Base-by-base conservation (phyloP, 2,329 filamentous ascomycete species). In the Trichoderma aggressivum region DNA sequence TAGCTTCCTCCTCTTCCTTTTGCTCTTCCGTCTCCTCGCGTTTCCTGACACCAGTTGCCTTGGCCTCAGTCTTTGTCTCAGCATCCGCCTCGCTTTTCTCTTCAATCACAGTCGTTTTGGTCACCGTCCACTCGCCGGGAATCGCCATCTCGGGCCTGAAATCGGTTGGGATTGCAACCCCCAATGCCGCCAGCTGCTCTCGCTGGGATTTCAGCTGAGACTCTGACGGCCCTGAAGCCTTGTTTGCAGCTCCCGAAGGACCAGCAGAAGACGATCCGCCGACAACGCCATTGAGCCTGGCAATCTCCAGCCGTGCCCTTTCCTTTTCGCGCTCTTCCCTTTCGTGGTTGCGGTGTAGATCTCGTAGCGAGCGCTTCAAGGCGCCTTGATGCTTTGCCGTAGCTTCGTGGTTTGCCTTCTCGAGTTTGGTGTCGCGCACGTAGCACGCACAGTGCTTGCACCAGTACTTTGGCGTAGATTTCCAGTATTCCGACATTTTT, bases 401-500 rank as follows among this genome's bases (percentile, higher is more conserved):
- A 30, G 92, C 89, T 82, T 98, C 94, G 82, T 98, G 94, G 82
- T 98, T 95, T 74, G 90, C 87, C 76, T 91, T 92, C 81, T 97
- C 94, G 81, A 98, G 89, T 75, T 93, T 91, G 26, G 94, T 98
- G 85, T 99, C 96, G 82, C 93, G 92, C 63, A 99, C 92, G 82
- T 72, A 98, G 79, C 88, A 89, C 79, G 90, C 89, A 88, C 96
- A 99, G 85, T 97, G 93, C 82, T 98, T 98, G 88, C 96, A 99
- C 94, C 94, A 98, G 84, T 97, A 97, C 80, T 92, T 95, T 7
- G 94, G 94, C 80, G 94, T 97, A 24, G 95, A 98, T 81, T 98
- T 98, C 96, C 96, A 98, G 83, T 97, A 97, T 86, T 98, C 96
- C 0, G 96, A 91, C 96, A 99, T 98, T 62, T 16, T 70, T n/a